Base-by-base conservation (phyloP, 129 eudicot species). In the Flaveria robusta region DNA sequence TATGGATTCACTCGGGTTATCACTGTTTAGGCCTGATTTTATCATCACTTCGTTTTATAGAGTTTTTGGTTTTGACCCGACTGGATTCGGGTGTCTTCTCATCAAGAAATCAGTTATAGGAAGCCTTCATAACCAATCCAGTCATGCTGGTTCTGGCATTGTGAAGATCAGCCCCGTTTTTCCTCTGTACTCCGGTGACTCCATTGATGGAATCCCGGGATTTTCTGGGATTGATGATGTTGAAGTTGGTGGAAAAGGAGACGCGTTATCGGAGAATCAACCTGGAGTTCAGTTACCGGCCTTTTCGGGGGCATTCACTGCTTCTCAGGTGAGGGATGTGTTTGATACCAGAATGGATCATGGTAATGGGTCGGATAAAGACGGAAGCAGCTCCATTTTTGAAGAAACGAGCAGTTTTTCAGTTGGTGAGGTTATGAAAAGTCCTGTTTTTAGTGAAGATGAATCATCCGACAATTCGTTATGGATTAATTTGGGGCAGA, bases 1-100 rank as follows among this genome's bases (percentile, higher is more conserved):
- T 54, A 87, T 87, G 92, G 92, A 87, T 70, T 87, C 92, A 12
- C 83, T 87, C 2, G 92, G 92, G 75, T 79, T 87, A 63, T 87
- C 92, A 16, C 77, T 87, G 42, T 87, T 87, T 74, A 31, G 92
- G 62, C 92, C 92, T 2, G 92, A 87, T 75, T 87, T 87, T 68
- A 87, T 87, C 9, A 79, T 87, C 74, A 87, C 92, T 1, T 87
- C 92, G 2, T 87, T 87, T 70, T 87, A 87, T 71, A 80, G 82
- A 77, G 89, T 87, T 27, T 87, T 87, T 29, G 92, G 89, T 29
- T 87, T 79, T 80, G 92, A 87, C 47, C 88, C 92, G 5, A 85
- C 92, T 23, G 92, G 92, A 34, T 87, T 87, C 43, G 92, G 92
- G 50, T 87, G 92, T 77, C 87, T 87, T 54, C 83, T 87, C 14